Base-by-base conservation (phyloP, 176 grass and related monocot species). In the Cenchrus fungigraminus region DNA sequence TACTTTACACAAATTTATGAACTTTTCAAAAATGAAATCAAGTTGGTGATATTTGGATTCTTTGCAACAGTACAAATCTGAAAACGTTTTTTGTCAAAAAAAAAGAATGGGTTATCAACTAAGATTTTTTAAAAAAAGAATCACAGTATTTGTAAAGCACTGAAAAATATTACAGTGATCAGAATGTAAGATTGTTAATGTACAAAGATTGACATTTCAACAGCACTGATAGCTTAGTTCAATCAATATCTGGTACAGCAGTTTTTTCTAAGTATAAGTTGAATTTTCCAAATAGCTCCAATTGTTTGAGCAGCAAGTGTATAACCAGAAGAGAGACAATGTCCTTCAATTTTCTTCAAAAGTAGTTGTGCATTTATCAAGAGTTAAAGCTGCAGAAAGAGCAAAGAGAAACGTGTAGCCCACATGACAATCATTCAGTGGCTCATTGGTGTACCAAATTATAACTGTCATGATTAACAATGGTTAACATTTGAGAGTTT, bases 371-470 rank as follows among this genome's bases (percentile, higher is more conserved):
- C 60, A 57, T 45, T 76, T 84, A 28, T 76, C 16, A 85, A 17
- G 22, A 34, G 20, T 52, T 64, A 74, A 62, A 83, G 45, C 28
- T 64, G 14, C 28, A 40, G 16, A 73, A 83, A 83, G 28, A 74
- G 44, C 6, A 64, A 83, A 64, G 25, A 52, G 25, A 64, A 12
- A 63, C 44, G 17, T 82, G 32, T 68, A 34, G 19, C 47, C 57
- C 31, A 64, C 67, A 73, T 81, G 14, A 65, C 22, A 81, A 58
- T 40, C 32, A 65, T 77, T 55, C 55, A 77, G 37, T 68, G 65
- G n/a, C 12, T 20, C 11, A 49, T 63, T 13, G 6, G 54, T 9
- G 34, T 71, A 66, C n/a, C 47, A 74, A 46, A 4, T 31, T 45
- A 1, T 44, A 82, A 34, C 2, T 40, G 8, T 59, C 79, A 87